Conservation (phyloP, 768 basidiomycete genomes). For the Hypholoma sublateritium region DNA sequence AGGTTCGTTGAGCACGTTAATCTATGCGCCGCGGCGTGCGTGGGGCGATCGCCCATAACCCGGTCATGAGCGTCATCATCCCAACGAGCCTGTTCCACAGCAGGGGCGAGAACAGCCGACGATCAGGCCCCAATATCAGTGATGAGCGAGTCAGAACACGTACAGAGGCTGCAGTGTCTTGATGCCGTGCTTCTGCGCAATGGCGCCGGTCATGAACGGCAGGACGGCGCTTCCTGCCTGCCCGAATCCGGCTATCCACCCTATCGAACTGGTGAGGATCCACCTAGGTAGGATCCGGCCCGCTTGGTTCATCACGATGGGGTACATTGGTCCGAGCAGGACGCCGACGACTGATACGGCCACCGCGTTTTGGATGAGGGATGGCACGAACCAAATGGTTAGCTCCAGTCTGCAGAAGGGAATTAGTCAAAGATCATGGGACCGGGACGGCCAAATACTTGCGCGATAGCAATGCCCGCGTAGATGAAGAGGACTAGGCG, state of each 20-base stretch:
- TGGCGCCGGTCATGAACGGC: slow-evolving; percentile 72
- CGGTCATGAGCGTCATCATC: slow-evolving; percentile 59
- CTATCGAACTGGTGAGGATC: slow-evolving; percentile 64
- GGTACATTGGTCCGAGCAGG: slow-evolving; percentile 76
- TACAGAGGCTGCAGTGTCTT: slow-evolving; percentile 62
- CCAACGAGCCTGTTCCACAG: slow-evolving; percentile 43
- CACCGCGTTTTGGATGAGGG: slow-evolving; percentile 61
- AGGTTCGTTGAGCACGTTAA: background rate
- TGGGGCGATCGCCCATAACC: slow-evolving; percentile 58
- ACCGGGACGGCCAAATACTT: slow-evolving; percentile 8
- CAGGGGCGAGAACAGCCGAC: background rate
- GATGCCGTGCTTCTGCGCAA: slow-evolving; percentile 64
- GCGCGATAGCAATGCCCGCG: slow-evolving; percentile 49
- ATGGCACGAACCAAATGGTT: slow-evolving; percentile 68
- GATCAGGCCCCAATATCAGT: background rate
- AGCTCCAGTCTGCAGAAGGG: slow-evolving; percentile 50
- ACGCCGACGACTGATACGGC: slow-evolving; percentile 66
- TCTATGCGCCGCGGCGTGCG: slow-evolving; percentile 7
- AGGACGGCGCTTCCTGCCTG: slow-evolving; percentile 71
- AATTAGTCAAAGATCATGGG: background rate
- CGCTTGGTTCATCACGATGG: slow-evolving; percentile 70
- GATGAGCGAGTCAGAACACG: slow-evolving; percentile 20
- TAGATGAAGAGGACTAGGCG: slow-evolving; percentile 53
- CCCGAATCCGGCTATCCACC: slow-evolving; percentile 69
- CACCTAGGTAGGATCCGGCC: slow-evolving; percentile 68